Evolutionary conservation across 1,284 basidiomycete genomes (phyloP).

Genomic region (Takashimella koratensis): DNA sequence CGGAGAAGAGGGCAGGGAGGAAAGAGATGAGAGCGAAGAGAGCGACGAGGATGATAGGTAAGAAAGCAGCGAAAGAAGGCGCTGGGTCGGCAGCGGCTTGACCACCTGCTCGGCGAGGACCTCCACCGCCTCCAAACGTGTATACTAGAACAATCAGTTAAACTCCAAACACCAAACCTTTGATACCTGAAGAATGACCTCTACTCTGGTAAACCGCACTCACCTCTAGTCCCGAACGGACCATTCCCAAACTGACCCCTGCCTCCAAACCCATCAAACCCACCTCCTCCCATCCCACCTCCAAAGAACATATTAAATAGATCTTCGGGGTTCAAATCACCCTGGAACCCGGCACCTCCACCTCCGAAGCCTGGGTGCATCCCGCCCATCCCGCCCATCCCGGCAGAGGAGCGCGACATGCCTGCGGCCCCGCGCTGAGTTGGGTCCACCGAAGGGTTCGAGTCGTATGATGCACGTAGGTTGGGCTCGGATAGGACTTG

Average conservation of each 20-base stretch:
- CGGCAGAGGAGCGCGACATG: constrained; percentile 57
- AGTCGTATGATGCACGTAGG: constrained; percentile 86
- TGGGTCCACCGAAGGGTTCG: constrained; percentile 80
- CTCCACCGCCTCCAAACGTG: constrained; percentile 56
- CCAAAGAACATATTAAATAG: constrained; percentile 99
- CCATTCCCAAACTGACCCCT: constrained; percentile 55
- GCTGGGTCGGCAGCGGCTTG: constrained; percentile 52
- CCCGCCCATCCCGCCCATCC: constrained; percentile 47
- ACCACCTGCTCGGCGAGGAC: constrained; percentile 24
- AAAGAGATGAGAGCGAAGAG: constrained; percentile 80
- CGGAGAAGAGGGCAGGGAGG: constrained; percentile 67
- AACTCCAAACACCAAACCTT: background rate
- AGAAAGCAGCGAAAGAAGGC: constrained; percentile 72
- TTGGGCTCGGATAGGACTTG: constrained; percentile 89
- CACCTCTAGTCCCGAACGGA: constrained; percentile 33
- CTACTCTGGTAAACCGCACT: constrained; percentile 8
- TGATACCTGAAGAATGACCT: background rate
- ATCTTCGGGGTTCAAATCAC: constrained; percentile 91
- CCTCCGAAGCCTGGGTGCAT: constrained; percentile 52
- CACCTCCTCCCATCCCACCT: constrained; percentile 57
- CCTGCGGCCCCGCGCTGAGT: constrained; percentile 68
- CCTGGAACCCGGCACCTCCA: constrained; percentile 59
- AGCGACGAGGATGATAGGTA: constrained; percentile 81
- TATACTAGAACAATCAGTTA: constrained; percentile 28
- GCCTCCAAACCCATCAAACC: constrained; percentile 51